A percentile compares a stretch with the other conserved stretches of the same genome.
These are phyloP conservation scores for Kodamaea laetipori DNA, from an alignment of 805 yeast genomes.

Conservation along the genomic window DNA sequence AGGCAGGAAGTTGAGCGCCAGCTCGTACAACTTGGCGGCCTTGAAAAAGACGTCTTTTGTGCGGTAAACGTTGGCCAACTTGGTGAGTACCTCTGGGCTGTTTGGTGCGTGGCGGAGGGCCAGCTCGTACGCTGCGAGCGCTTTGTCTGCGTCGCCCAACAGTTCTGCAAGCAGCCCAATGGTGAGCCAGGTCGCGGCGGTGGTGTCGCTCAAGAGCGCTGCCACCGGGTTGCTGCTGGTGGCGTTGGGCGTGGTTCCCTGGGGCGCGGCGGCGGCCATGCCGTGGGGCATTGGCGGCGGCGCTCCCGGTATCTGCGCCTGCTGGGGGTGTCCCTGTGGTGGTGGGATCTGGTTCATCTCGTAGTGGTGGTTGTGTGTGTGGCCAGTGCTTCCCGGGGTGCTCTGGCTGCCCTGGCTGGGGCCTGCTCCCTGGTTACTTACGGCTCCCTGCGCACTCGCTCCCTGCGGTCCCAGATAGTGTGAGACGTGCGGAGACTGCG, in stretches of 20 bases:
- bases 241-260: conserved; percentile 5
- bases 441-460: background rate
- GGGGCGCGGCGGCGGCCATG: conserved; percentile 6
- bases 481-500: conserved; percentile 11
- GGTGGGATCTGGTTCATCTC: conserved; percentile 15
- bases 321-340: conserved; percentile 9
- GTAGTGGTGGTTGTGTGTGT: conserved; percentile 6
- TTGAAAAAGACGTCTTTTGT: conserved; percentile 87
- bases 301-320: conserved; percentile 9
- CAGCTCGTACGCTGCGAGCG: conserved; percentile 83
- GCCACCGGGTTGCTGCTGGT: conserved; percentile 14
- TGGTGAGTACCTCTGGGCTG: conserved; percentile 80
- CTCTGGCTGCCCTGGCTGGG: conserved; percentile 1
- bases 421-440: background rate
- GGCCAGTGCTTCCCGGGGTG: conserved; percentile 5
- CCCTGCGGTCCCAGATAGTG: conserved; percentile 4
- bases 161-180: conserved; percentile 88
- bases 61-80: conserved; percentile 85
- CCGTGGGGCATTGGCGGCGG: conserved; percentile 10
- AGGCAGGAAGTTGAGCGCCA: conserved; percentile 77
- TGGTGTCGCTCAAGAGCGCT: conserved; percentile 46
- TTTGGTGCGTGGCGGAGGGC: conserved; percentile 86
- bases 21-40: conserved; percentile 92
- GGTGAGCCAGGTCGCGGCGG: conserved; percentile 85
- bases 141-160: conserved; percentile 85